Evolutionary conservation across 2,329 filamentous ascomycete species (phyloP), one percentile per base, ranked within the genome.

Genomic region (Xylaria sp.): DNA sequence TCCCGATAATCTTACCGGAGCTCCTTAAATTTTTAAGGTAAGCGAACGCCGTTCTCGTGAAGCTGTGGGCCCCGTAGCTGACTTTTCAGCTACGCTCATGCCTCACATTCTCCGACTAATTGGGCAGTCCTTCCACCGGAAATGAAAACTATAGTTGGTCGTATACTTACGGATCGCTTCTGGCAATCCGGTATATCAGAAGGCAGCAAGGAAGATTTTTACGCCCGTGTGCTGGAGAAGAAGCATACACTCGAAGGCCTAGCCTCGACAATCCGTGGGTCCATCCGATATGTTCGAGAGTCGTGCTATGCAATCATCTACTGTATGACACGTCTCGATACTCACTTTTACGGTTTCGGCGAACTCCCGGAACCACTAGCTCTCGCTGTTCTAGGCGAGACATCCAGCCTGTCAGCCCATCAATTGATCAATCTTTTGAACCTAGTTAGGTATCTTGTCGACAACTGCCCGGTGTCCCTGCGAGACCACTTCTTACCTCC

Each of bases 171-270:
- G 13, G 95, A 99, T 76, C 86, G 95, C 23, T 99, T 99, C 75
- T 99, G 95, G 95, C 95, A 99, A 80, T 92, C 93, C 6, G 95
- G 95, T 9, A 99, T 99, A 52, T 98, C 95, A 0, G 91, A 90
- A 64, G 95, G 96, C 25, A 98, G 92, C 70, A 93, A 95, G 74
- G 95, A 98, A 65, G 94, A 98, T 60, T 99, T 99, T 74, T 98
- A 97, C 75, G 91, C 92, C 31, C 87, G 92, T 40, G 94, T 99
- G 2, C 87, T 92, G 58, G 90, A 92, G 31, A 97, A 95, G 58
- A 96, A 93, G 76, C 86, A 85, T 40, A 97, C 93, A 0, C 86
- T 97, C 58, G 95, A 99, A 76, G 95, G 95, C 0, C 90, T 99
- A 65, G 94, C 93, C 5, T 98, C 94, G 1, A 93, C 93, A 0